Conservation (phyloP, 768 basidiomycete genomes). For the Suillus alpinus region DNA sequence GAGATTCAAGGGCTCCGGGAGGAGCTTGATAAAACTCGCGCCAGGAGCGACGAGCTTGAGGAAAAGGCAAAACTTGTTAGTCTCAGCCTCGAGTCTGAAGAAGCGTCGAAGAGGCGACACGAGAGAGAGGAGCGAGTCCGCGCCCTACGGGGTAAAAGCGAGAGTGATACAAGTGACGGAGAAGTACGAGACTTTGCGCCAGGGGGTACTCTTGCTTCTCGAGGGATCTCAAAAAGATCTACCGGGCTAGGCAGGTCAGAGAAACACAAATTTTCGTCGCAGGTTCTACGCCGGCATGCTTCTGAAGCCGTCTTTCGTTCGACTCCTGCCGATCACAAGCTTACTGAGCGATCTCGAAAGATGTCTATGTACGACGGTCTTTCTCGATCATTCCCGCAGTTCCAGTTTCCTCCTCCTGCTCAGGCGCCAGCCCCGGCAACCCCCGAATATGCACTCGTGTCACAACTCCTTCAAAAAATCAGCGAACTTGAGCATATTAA, state of each 20-base stretch:
- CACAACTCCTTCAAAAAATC: constrained; percentile 71
- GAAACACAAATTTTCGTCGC: constrained; percentile 19
- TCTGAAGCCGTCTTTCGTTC: constrained; percentile 23
- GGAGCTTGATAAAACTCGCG: constrained; percentile 75
- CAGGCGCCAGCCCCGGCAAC: constrained; percentile 17
- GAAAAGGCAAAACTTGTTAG: constrained; percentile 51
- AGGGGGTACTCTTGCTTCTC: constrained; percentile 38
- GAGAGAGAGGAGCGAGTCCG: constrained; percentile 52
- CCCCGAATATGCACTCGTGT: constrained; percentile 55
- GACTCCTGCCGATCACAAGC: background rate
- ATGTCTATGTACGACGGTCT: constrained; percentile 18
- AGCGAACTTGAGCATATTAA: constrained; percentile 77
- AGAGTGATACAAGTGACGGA: constrained; percentile 27
- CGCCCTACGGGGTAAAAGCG: constrained; percentile 44
- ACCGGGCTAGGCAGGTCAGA: constrained; percentile 6
- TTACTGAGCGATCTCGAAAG: constrained; percentile 17
- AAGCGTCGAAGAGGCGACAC: constrained; percentile 25
- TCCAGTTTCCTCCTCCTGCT: constrained; percentile 9
- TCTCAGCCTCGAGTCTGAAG: constrained; percentile 25
- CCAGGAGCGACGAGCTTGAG: constrained; percentile 68
- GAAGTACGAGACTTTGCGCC: constrained; percentile 63
- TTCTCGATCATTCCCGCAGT: constrained; percentile 25
- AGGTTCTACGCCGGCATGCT: constrained; percentile 23
- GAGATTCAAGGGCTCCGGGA: constrained; percentile 74
- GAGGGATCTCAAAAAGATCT: background rate